Evolutionary conservation across 78 protist species (phyloP).

Genomic region (Dictyostelium brefeldianum): DNA sequence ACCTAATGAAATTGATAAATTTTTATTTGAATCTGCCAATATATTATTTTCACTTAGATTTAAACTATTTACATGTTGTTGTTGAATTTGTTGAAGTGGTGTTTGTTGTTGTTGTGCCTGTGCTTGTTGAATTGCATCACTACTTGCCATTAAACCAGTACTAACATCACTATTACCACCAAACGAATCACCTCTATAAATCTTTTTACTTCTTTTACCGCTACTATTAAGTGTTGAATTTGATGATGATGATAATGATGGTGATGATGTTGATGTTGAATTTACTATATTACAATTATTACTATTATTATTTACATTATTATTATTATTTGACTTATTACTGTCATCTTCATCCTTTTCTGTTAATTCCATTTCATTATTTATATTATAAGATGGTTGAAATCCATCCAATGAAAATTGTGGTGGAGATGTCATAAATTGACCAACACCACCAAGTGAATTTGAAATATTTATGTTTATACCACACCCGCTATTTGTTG

Average conservation of each 20-base stretch:
- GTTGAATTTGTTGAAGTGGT: not conserved
- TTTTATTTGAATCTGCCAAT: not conserved
- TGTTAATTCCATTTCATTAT: slow-evolving; percentile 8
- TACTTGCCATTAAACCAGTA: slow-evolving; percentile 19
- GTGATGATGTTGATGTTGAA: not conserved
- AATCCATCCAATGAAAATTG: slow-evolving; percentile 13
- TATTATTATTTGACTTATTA: not conserved
- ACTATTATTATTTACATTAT: not conserved
- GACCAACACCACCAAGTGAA: not conserved
- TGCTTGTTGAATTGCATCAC: not conserved
- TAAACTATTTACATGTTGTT: not conserved
- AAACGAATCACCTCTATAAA: slow-evolving; percentile 25
- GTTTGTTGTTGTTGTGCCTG: not conserved
- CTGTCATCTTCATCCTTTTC: slow-evolving; percentile 6
- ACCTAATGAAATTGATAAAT: not conserved
- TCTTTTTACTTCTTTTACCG: slow-evolving; percentile 2
- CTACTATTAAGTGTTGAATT: not conserved
- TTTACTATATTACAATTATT: not conserved
- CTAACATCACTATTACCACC: not conserved
- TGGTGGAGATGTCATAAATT: not conserved
- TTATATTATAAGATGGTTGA: not conserved
- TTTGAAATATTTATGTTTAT: not conserved
- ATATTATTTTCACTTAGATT: not conserved
- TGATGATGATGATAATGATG: not conserved
- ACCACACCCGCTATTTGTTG: not conserved